A percentile compares a stretch with the other conserved stretches of the same genome.
phyloP scores from a whole-genome alignment of 2,329 filamentous ascomycete species.

The Aspergillus pseudotamarii region DNA sequence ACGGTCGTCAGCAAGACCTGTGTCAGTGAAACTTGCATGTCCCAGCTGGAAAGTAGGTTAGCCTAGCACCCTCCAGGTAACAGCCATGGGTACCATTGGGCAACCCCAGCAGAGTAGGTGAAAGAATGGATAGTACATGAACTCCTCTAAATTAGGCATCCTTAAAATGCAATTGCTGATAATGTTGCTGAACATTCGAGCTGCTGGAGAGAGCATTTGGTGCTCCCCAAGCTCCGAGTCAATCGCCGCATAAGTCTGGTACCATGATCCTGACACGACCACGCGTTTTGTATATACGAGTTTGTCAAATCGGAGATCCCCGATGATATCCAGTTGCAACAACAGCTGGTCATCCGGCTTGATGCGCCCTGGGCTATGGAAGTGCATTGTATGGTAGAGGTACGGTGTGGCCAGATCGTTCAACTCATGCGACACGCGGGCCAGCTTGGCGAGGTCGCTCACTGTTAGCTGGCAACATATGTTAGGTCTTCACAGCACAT shows the following conservation, averaged over 20 bases:
- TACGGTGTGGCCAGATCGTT: background rate
- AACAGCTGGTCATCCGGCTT: background rate
- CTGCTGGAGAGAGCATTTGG: background rate
- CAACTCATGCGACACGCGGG: background rate
- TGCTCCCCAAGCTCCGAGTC: background rate
- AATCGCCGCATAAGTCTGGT: background rate
- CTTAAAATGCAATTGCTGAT: background rate
- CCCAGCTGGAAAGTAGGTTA: constrained; percentile 1
- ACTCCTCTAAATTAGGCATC: constrained; percentile 1
- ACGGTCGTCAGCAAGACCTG: constrained; percentile 5
- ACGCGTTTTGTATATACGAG: background rate
- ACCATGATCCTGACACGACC: background rate
- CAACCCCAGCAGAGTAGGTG: background rate
- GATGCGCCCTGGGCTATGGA: background rate
- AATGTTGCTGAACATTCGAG: background rate
- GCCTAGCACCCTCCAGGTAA: background rate
- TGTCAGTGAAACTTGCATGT: constrained; percentile 7
- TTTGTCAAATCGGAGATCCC: background rate
- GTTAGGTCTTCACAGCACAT: background rate
- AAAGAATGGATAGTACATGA: background rate
- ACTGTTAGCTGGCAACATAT: background rate
- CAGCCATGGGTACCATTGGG: background rate
- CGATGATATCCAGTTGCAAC: background rate
- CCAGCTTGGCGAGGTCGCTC: background rate
- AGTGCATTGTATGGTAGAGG: background rate